Evolutionary conservation across 257 asterid species (phyloP).

Genomic region (Solanum peruvianum): DNA sequence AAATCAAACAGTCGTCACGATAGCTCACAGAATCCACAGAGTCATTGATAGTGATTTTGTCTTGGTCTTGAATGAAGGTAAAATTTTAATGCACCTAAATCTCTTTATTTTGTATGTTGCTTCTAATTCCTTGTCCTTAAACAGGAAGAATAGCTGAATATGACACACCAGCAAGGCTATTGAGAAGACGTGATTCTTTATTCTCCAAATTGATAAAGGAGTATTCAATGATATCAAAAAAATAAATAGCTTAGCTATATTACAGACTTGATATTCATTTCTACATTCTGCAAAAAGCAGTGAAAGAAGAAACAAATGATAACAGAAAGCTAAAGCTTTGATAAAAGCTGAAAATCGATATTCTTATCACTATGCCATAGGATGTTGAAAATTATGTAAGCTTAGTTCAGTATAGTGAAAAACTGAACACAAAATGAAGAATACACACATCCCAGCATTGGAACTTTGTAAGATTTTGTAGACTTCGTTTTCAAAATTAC

Average conservation of each 20-base stretch:
- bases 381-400: neutral
- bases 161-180: conserved; percentile 73
- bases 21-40: conserved; percentile 99
- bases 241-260: conserved; percentile 34
- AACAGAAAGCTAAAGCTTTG: neutral
- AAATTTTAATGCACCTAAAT: neutral
- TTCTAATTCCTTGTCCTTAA: neutral
- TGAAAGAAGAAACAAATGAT: neutral
- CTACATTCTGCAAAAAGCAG: neutral
- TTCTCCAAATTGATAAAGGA: conserved; percentile 87
- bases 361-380: neutral
- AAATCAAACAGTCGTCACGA: conserved; percentile 75
- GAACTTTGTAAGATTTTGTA: neutral
- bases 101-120: neutral
- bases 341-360: neutral
- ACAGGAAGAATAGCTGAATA: conserved; percentile 90
- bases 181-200: conserved; percentile 77
- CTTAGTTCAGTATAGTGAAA: neutral
- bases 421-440: neutral
- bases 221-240: conserved; percentile 75
- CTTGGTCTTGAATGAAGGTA: conserved; percentile 92
- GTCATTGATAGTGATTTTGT: conserved; percentile 86
- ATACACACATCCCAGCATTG: neutral
- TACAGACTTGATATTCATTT: conserved; percentile 7
- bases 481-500: neutral